Percentiles rank a stretch among this genome's conserved stretches.
phyloP scores from a whole-genome alignment of 345 rosid genomes.

The Iberis pinnata region DNA sequence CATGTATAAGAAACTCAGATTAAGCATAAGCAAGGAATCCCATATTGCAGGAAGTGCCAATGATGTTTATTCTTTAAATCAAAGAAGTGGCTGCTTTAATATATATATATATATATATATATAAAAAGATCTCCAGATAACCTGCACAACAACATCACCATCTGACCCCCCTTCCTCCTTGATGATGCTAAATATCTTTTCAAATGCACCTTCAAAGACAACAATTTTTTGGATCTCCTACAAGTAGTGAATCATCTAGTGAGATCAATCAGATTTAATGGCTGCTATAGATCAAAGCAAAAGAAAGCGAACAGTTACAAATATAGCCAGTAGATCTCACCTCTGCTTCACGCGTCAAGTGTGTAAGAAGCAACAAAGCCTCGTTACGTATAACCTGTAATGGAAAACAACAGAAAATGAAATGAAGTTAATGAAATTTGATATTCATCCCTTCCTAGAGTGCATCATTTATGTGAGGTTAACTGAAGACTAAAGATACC shows the following conservation, averaged over 20 bases:
- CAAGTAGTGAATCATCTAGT: constrained; percentile 19
- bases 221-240: constrained; percentile 98
- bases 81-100: constrained; percentile 4
- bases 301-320: constrained; percentile 4
- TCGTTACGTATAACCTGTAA: constrained; percentile 88
- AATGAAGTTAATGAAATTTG: background rate
- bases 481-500: background rate
- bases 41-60: constrained; percentile 2
- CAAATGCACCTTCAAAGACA: constrained; percentile 97
- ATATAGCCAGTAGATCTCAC: constrained; percentile 36
- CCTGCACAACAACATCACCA: constrained; percentile 99
- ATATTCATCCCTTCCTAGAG: background rate
- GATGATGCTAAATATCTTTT: constrained; percentile 85
- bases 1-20: constrained; percentile 11
- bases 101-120: too few species aligned
- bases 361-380: constrained; percentile 88
- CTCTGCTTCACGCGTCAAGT: constrained; percentile 96
- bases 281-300: constrained; percentile 5
- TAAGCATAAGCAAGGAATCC: constrained; percentile 2
- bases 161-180: constrained; percentile 97
- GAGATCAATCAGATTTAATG: constrained; percentile 3
- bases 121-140: constrained; percentile 23
- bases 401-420: constrained; percentile 16
- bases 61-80: background rate
- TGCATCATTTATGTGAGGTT: constrained; percentile 12